Conservation (phyloP, 2,329 filamentous ascomycete species). For the Escovopsis weberi region DNA sequence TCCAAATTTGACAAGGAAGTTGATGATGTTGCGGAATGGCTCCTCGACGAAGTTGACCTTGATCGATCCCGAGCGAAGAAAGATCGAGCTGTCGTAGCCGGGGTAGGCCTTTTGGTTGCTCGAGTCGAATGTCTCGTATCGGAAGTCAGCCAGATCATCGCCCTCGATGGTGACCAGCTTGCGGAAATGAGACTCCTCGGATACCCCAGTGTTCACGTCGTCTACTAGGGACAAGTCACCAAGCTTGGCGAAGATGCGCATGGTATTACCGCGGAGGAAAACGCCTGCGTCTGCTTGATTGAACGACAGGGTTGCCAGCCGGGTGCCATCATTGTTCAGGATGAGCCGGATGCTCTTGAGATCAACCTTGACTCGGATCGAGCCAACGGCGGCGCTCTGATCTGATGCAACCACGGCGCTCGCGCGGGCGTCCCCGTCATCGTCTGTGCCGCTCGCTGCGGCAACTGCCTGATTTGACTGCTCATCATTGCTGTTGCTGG, state of each 20-base stretch:
- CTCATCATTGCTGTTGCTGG: constrained; percentile 39
- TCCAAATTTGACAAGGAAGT: constrained; percentile 95
- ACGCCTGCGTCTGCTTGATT: constrained; percentile 86
- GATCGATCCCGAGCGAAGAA: constrained; percentile 80
- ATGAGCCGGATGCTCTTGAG: constrained; percentile 88
- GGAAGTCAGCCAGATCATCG: constrained; percentile 89
- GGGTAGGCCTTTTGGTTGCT: constrained; percentile 60
- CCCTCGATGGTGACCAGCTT: constrained; percentile 90
- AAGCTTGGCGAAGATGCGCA: constrained; percentile 75
- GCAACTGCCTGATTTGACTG: constrained; percentile 22
- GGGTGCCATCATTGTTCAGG: constrained; percentile 93
- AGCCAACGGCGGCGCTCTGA: constrained; percentile 37
- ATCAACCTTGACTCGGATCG: constrained; percentile 86
- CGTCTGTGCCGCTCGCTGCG: constrained; percentile 12
- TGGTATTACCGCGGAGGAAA: constrained; percentile 70
- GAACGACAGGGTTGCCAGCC: constrained; percentile 81
- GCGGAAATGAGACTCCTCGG: constrained; percentile 65
- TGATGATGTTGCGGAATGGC: constrained; percentile 94
- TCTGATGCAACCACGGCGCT: constrained; percentile 19
- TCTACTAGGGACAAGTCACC: constrained; percentile 83
- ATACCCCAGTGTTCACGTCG: constrained; percentile 83
- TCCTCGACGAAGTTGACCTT: constrained; percentile 96
- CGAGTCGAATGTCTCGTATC: constrained; percentile 87
- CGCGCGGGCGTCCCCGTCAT: constrained; percentile 22
- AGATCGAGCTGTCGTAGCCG: constrained; percentile 87